Conservation (phyloP, 345 rosid genomes). For the Heritiera fomes region DNA sequence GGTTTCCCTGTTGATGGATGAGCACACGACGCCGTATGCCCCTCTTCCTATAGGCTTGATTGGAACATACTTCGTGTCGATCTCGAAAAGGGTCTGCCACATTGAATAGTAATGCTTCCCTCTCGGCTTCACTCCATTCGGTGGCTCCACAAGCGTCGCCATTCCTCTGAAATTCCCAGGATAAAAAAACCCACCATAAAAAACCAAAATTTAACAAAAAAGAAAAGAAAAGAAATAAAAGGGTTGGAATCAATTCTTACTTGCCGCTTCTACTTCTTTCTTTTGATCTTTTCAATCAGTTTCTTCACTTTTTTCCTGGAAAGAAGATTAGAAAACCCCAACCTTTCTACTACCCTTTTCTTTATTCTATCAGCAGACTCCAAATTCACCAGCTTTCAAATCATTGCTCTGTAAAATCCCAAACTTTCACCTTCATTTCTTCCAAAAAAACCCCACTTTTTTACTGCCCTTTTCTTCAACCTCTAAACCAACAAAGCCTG, state of each 20-base stretch:
- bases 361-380: not conserved
- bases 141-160: slow-evolving; percentile 87
- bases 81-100: slow-evolving; percentile 87
- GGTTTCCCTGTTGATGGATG: slow-evolving; percentile 73
- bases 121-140: slow-evolving; percentile 55
- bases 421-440: not conserved
- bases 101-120: slow-evolving; percentile 85
- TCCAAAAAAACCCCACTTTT: not conserved
- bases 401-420: not conserved
- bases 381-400: slow-evolving; percentile 12
- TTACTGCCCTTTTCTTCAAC: not conserved
- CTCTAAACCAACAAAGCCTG: not conserved
- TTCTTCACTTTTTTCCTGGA: not conserved
- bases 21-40: slow-evolving; percentile 82
- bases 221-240: not conserved
- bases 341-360: not conserved
- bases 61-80: slow-evolving; percentile 80
- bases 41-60: slow-evolving; percentile 88
- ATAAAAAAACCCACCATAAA: not conserved
- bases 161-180: slow-evolving; percentile 40
- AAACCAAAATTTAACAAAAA: not conserved
- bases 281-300: slow-evolving; percentile 10
- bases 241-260: slow-evolving; percentile 17
- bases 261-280: slow-evolving; percentile 8
- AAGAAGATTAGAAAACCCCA: not conserved